Percentiles rank a stretch among this genome's conserved stretches.
These are phyloP conservation scores for Neurospora sp. DNA, from an alignment of 495 filamentous ascomycete genomes.

Conservation along the genomic window DNA sequence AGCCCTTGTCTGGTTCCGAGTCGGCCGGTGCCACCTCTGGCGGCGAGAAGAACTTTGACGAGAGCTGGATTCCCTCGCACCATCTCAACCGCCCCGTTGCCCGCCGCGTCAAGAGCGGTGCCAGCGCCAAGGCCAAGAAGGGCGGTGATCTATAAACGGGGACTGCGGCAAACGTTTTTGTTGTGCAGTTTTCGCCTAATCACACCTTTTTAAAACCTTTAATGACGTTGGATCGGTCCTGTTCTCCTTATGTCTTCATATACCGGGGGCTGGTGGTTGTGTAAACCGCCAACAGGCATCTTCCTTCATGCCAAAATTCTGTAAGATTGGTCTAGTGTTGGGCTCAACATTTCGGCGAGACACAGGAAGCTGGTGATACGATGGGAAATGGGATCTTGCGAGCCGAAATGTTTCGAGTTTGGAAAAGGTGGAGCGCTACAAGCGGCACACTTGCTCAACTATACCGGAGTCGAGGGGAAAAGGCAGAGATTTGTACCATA, in stretches of 20 bases:
- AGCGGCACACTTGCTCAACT: not conserved
- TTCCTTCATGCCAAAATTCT: not conserved
- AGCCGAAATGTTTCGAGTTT: not conserved
- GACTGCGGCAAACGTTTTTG: not conserved
- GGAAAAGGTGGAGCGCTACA: not conserved
- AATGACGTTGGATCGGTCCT: not conserved
- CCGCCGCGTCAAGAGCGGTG: conserved; percentile 64
- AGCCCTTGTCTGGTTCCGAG: conserved; percentile 58
- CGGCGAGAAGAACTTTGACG: conserved; percentile 67
- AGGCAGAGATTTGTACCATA: not conserved
- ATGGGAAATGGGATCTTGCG: not conserved
- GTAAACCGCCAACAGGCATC: not conserved
- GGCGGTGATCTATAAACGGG: not conserved
- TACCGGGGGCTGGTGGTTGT: not conserved
- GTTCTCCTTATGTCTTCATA: not conserved
- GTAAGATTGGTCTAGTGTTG: conserved; percentile 4
- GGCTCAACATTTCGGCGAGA: not conserved
- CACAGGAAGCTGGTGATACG: not conserved
- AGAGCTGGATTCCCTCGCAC: conserved; percentile 88
- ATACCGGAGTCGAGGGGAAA: not conserved
- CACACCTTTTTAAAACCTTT: not conserved
- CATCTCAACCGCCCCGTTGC: conserved; percentile 83
- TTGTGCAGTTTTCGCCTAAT: conserved; percentile 2
- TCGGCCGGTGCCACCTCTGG: conserved; percentile 58
- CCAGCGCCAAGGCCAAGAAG: conserved; percentile 48